Base-by-base conservation (phyloP, 1,284 basidiomycete species). In the Tilletia setariae region DNA sequence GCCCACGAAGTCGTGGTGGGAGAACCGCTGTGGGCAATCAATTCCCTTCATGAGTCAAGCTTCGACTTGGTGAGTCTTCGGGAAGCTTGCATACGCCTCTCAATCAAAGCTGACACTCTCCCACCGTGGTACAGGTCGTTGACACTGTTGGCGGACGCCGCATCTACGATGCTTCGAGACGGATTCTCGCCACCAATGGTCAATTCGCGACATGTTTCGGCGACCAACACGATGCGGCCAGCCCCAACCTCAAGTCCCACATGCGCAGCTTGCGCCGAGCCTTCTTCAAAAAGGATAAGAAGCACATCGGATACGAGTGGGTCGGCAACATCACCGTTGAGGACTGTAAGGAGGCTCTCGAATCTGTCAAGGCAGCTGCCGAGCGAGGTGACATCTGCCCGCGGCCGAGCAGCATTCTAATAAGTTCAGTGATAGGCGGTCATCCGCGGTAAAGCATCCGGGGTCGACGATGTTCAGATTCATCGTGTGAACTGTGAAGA, bases 261-360 rank as follows among this genome's bases (percentile, higher is more conserved):
- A 70, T 84, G 28, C 78, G 82, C 13, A 79, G 77, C 25, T 73
- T 84, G 23, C 77, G 83, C 40, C 74, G 83, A 21, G 74, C 82
- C n/a, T 84, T 83, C 46, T 82, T 84, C 72, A 83, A 82, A 67
- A 83, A 83, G 70, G 83, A 83, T 74, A 80, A 80, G 73, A 84
- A 84, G 69, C 75, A 77, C 25, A 76, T 84, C 28, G 51, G 77
- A 1, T 84, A 84, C 72, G 83, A 82, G 63, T 82, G 79, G 81
- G 72, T 79, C 32, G 79, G 81, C 23, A 68, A 73, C 43, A 79
- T 80, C 32, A 70, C 70, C 13, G 74, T 71, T 23, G 74, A 79
- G 42, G 79, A 81, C 61, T 76, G 73, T 64, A 72, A 73, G 32
- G 69, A 76, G 63, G 81, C 79, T 16, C 69, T 82, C 30, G 80